Evolutionary conservation across 345 rosid species (phyloP).

Genomic region (Pseudoturritis turrita): DNA sequence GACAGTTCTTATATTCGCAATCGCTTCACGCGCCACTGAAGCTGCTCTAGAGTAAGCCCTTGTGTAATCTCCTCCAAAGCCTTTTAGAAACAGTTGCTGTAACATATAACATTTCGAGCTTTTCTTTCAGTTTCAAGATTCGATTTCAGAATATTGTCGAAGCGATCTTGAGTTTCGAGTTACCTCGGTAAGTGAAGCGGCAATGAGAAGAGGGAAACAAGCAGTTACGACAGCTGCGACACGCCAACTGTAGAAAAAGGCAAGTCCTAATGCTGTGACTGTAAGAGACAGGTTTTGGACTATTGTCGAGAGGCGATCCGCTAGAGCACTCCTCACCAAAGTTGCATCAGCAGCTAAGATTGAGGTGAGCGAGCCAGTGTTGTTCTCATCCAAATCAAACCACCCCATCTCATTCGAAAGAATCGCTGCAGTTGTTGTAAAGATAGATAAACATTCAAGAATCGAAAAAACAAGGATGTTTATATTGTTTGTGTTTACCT

Average conservation of each 20-base stretch:
- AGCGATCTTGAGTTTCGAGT: background rate
- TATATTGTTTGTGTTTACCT: slow-evolving; percentile 36
- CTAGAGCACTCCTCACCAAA: slow-evolving; percentile 66
- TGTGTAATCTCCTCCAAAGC: slow-evolving; percentile 72
- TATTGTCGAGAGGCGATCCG: slow-evolving; percentile 76
- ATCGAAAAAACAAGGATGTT: background rate
- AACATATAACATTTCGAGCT: background rate
- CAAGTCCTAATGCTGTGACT: slow-evolving; percentile 62
- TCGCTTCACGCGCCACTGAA: slow-evolving; percentile 68
- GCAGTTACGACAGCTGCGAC: slow-evolving; percentile 71
- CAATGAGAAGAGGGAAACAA: slow-evolving; percentile 71
- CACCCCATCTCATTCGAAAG: slow-evolving; percentile 75
- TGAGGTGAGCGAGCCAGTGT: slow-evolving; percentile 54
- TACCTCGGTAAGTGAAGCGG: slow-evolving; percentile 70
- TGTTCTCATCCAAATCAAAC: slow-evolving; percentile 82
- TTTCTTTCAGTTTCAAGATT: background rate
- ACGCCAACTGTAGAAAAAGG: slow-evolving; percentile 68
- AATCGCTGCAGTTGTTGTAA: slow-evolving; percentile 50
- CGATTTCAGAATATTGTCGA: background rate
- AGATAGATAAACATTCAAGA: background rate
- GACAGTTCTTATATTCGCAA: slow-evolving; percentile 65
- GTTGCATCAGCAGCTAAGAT: slow-evolving; percentile 81
- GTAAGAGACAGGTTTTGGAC: slow-evolving; percentile 72
- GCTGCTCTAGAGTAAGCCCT: slow-evolving; percentile 59
- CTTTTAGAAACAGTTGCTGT: slow-evolving; percentile 76